These are phyloP conservation scores for Tuber magnatum DNA, from an alignment of 495 filamentous ascomycete species.

Conservation along the genomic window DNA sequence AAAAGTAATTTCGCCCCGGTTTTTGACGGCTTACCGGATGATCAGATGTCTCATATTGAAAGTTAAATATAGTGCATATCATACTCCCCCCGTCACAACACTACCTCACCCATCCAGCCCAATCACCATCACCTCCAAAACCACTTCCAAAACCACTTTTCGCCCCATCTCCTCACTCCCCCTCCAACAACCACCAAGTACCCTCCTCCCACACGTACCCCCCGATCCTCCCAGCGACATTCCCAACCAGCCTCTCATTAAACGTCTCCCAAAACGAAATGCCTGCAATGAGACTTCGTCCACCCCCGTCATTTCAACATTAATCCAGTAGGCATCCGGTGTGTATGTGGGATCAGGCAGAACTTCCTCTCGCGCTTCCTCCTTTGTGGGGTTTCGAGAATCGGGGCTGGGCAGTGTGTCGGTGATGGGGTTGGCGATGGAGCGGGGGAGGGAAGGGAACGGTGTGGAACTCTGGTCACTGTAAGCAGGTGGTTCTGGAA, in stretches of 20 bases:
- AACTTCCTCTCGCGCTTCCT: constrained; percentile 60
- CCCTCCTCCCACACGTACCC: constrained; percentile 58
- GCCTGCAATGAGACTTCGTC: constrained; percentile 83
- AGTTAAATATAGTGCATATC: too few relatives aligned
- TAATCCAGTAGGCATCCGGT: constrained; percentile 63
- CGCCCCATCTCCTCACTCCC: too few relatives aligned
- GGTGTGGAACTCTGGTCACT: neutral
- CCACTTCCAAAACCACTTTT: too few relatives aligned
- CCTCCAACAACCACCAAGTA: too few relatives aligned
- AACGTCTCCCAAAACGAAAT: constrained; percentile 63
- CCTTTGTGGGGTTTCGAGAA: constrained; percentile 29
- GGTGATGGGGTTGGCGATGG: constrained; percentile 4
- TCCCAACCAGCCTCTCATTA: constrained; percentile 72
- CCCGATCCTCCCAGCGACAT: constrained; percentile 62
- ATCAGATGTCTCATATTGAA: too few relatives aligned
- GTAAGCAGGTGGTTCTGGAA: neutral
- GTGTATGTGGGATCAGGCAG: constrained; percentile 61
- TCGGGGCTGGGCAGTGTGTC: neutral
- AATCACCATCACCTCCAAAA: too few relatives aligned
- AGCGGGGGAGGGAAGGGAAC: neutral
- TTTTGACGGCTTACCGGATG: too few relatives aligned
- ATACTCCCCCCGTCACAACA: too few relatives aligned
- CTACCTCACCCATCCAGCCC: too few relatives aligned
- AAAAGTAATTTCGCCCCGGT: too few relatives aligned
- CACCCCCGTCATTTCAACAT: constrained; percentile 69